phyloP scores from a whole-genome alignment of 192 early-diverging fungal genomes.

The Coemansia javaensis region DNA sequence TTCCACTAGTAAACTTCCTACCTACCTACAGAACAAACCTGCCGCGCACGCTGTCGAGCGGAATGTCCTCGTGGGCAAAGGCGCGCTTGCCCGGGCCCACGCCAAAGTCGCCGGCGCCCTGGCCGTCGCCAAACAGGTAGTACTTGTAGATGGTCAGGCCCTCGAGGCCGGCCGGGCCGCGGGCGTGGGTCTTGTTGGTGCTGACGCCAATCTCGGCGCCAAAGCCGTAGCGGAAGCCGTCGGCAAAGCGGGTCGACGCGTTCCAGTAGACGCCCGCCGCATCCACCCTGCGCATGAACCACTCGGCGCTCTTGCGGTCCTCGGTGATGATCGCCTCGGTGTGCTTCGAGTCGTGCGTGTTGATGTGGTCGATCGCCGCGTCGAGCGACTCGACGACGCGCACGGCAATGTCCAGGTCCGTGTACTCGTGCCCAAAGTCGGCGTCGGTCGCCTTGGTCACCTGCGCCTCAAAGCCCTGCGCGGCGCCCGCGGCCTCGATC shows the following conservation, averaged over 20 bases:
- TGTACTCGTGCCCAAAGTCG: conserved; percentile 90
- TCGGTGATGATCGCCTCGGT: conserved; percentile 95
- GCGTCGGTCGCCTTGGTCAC: conserved; percentile 23
- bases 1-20: no score
- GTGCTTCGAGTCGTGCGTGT: conserved; percentile 89
- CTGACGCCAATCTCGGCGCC: conserved; percentile 96
- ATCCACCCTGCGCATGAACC: conserved; percentile 89
- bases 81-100: conserved; percentile 59
- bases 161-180: conserved; percentile 96
- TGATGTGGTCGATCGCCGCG: conserved; percentile 89
- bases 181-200: conserved; percentile 98
- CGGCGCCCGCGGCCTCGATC: conserved; percentile 20
- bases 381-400: conserved; percentile 67
- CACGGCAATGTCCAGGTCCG: conserved; percentile 81
- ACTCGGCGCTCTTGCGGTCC: conserved; percentile 60
- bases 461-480: conserved; percentile 2
- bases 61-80: conserved; percentile 70
- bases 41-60: conserved; percentile 31
- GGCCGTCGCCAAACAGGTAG: conserved; percentile 83
- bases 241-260: conserved; percentile 91
- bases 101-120: conserved; percentile 77
- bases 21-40: conserved; percentile 47
- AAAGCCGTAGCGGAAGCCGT: conserved; percentile 98
- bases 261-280: conserved; percentile 99
- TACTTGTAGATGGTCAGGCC: conserved; percentile 99